Base-by-base conservation (phyloP, 2,329 filamentous ascomycete genomes). In the Alternaria panax region DNA sequence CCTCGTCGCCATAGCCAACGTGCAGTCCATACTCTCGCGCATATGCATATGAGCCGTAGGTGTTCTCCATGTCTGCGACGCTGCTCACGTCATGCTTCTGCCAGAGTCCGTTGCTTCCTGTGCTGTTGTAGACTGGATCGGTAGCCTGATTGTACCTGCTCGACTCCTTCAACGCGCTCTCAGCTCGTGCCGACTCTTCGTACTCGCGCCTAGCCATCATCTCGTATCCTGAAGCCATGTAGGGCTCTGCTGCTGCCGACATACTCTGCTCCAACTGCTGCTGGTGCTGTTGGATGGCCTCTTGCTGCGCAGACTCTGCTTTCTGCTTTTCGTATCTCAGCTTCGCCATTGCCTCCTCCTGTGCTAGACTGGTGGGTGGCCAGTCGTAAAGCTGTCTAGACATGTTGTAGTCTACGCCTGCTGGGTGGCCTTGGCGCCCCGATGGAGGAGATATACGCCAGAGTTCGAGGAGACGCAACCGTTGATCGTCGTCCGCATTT, bases 161-260 rank as follows among this genome's bases (percentile, higher is more conserved):
- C 25, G 73, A 67, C 53, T 75, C 75, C 60, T 62, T 78, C 68
- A 73, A 62, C n/a, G 61, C 51, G 12, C 60, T 64, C 11, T 63
- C 69, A 20, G 62, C 41, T 45, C 76, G 72, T 3, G 78, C 79
- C 2, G 83, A 83, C 55, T 83, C 80, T 68, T 90, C 85, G 62
- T 89, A 87, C 71, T 91, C 88, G 54, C 87, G 83, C 58, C 83
- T 82, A 59, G 89, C 87, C 57, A 91, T 80, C 71, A 87, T 83
- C 70, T 92, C 90, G 74, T 96, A 97, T 14, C 93, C 93, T 7
- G 87, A 89, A 47, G 86, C 78, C 86, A 97, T 96, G 78, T 97
- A 97, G 0, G 92, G 92, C 77, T 96, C 92, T 38, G 86, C 87
- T n/a, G 67, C 63, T 28, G 67, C 62, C 3, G 41, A 56, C 71